A percentile compares a stretch with the other conserved stretches of the same genome.
phyloP scores from a whole-genome alignment of 2,329 filamentous ascomycete species.

The Neofusicoccum sp. region DNA sequence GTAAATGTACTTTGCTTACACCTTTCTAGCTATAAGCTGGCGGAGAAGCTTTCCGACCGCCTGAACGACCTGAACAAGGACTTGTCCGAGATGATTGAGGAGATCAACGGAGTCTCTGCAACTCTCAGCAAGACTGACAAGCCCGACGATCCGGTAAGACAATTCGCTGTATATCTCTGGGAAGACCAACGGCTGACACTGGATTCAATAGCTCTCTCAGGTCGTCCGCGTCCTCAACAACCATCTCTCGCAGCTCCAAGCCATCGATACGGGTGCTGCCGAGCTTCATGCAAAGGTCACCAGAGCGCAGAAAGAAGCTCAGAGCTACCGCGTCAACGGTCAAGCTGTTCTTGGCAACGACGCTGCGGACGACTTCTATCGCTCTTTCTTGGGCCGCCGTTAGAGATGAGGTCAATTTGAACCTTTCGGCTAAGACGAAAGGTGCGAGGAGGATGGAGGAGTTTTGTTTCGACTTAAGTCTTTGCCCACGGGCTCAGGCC shows the following conservation, averaged over 20 bases:
- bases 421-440: background rate
- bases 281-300: constrained; percentile 80
- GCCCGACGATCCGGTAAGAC: constrained; percentile 49
- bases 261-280: constrained; percentile 85
- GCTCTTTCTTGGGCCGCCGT: constrained; percentile 79
- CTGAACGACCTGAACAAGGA: constrained; percentile 94
- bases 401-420: background rate
- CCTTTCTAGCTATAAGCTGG: constrained; percentile 71
- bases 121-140: constrained; percentile 87
- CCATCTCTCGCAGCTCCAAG: constrained; percentile 88
- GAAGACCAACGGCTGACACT: background rate
- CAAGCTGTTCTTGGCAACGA: constrained; percentile 62
- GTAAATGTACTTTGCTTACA: constrained; percentile 28
- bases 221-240: constrained; percentile 94
- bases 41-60: constrained; percentile 87
- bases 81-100: constrained; percentile 93
- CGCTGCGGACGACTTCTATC: constrained; percentile 86
- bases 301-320: constrained; percentile 78
- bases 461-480: background rate
- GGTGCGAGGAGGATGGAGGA: background rate
- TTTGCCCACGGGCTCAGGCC: background rate
- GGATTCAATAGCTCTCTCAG: constrained; percentile 72
- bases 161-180: background rate
- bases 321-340: constrained; percentile 55
- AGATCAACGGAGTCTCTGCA: constrained; percentile 92